phyloP scores from a whole-genome alignment of 202 grass and related monocot species.

The Saccharum hybrid region DNA sequence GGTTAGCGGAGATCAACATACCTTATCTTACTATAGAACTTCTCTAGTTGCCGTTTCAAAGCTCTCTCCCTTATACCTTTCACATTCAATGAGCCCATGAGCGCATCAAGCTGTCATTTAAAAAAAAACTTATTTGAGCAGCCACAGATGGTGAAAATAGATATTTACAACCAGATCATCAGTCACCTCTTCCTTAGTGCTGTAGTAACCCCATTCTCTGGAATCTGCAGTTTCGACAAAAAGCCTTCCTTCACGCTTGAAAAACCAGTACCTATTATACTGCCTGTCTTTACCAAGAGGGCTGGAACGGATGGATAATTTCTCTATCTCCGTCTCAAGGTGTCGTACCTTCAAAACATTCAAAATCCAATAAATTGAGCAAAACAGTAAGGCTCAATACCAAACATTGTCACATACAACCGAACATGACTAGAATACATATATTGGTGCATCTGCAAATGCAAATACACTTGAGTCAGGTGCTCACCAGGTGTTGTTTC shows the following conservation, averaged over 20 bases:
- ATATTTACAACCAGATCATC: slow-evolving; percentile 4
- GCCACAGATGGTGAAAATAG: not conserved
- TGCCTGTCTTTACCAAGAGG: slow-evolving; percentile 84
- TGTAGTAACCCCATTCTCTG: slow-evolving; percentile 83
- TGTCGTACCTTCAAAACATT: slow-evolving; percentile 49
- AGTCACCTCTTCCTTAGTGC: slow-evolving; percentile 83
- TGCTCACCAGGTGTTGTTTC: slow-evolving; percentile 41
- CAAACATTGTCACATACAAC: not conserved
- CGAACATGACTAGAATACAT: slow-evolving; percentile 17
- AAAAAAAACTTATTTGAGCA: slow-evolving; percentile 9
- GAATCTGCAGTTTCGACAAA: slow-evolving; percentile 80
- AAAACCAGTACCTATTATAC: slow-evolving; percentile 79
- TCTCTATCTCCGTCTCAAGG: slow-evolving; percentile 72
- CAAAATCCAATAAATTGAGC: slow-evolving; percentile 11
- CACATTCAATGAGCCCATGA: slow-evolving; percentile 74
- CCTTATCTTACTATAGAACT: slow-evolving; percentile 76
- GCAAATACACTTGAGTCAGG: not conserved
- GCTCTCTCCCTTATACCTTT: slow-evolving; percentile 86
- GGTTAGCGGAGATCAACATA: slow-evolving; percentile 45
- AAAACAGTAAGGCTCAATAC: slow-evolving; percentile 1
- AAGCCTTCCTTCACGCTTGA: slow-evolving; percentile 73
- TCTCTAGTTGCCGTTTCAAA: slow-evolving; percentile 73
- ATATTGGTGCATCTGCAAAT: slow-evolving; percentile 22
- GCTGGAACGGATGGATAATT: slow-evolving; percentile 76
- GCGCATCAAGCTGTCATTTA: slow-evolving; percentile 67